phyloP scores from a whole-genome alignment of 805 yeast species.

The Maudiozyma serrabonitensis region DNA sequence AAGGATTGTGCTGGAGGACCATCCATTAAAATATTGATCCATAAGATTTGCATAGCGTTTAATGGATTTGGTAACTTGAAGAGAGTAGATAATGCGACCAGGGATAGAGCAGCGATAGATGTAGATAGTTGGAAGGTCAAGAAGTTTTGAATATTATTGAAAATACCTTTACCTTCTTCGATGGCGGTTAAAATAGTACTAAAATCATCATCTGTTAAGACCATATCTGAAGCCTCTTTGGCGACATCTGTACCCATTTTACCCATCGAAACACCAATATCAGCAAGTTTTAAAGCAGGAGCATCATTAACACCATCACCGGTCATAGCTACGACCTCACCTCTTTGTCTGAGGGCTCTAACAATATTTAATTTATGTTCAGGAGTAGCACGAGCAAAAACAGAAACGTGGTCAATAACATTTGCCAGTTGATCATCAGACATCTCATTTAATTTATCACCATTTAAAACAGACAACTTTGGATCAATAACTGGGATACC shows the following conservation, averaged over 20 bases:
- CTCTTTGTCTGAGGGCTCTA: slow-evolving; percentile 78
- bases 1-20: slow-evolving; percentile 98
- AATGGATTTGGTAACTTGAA: slow-evolving; percentile 87
- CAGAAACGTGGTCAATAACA: slow-evolving; percentile 72
- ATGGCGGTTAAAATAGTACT: slow-evolving; percentile 88
- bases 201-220: slow-evolving; percentile 92
- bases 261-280: slow-evolving; percentile 92
- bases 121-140: slow-evolving; percentile 93
- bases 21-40: slow-evolving; percentile 97
- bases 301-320: slow-evolving; percentile 99
- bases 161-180: slow-evolving; percentile 96
- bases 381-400: slow-evolving; percentile 92
- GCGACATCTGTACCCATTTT: slow-evolving; percentile 96
- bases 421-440: slow-evolving; percentile 61
- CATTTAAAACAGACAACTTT: slow-evolving; percentile 65
- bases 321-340: slow-evolving; percentile 98
- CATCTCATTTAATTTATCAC: slow-evolving; percentile 71
- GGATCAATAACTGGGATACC: slow-evolving; percentile 73
- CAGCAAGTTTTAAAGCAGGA: slow-evolving; percentile 93
- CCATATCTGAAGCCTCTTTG: slow-evolving; percentile 97
- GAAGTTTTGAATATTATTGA: slow-evolving; percentile 89
- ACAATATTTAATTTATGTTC: slow-evolving; percentile 88
- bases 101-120: slow-evolving; percentile 85
- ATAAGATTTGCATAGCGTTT: slow-evolving; percentile 95
- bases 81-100: slow-evolving; percentile 79